A percentile compares a stretch with the other conserved stretches of the same genome.
Evolutionary conservation across 192 early-diverging fungal species (phyloP).

Genomic region (Entophlyctis luteolus): DNA sequence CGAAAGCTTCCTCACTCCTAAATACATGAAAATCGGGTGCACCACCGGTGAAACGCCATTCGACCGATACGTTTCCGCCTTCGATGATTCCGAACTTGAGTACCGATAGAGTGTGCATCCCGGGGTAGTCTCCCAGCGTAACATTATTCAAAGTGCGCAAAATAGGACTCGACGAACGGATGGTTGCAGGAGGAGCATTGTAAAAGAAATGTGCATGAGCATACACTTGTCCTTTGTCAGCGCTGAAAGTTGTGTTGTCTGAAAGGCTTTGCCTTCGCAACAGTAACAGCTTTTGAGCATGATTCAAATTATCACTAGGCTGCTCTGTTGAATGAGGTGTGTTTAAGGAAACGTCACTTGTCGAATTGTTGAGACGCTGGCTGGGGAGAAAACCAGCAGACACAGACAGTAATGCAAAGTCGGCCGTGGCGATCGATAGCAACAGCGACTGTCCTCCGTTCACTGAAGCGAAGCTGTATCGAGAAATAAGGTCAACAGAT

Average conservation of each 20-base stretch:
- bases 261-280: neutral
- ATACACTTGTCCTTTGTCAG: neutral
- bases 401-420: neutral
- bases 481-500: neutral
- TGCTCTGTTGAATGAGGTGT: no score
- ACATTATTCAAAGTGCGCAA: neutral
- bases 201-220: constrained; percentile 9
- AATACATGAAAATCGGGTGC: constrained; percentile 1
- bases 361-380: neutral
- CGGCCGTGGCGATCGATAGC: neutral
- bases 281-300: neutral
- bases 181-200: neutral
- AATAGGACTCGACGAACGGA: neutral
- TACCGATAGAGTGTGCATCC: neutral
- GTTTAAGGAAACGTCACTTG: neutral
- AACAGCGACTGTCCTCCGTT: neutral
- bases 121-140: neutral
- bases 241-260: neutral
- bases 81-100: neutral
- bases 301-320: no score
- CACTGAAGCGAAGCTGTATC: neutral
- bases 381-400: neutral
- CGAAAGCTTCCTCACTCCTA: neutral
- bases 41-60: neutral
- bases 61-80: constrained; percentile 8